Percentiles rank a stretch among this genome's conserved stretches.
These are phyloP conservation scores for Hypholoma fasciculare DNA, from an alignment of 768 basidiomycete species.

Conservation along the genomic window DNA sequence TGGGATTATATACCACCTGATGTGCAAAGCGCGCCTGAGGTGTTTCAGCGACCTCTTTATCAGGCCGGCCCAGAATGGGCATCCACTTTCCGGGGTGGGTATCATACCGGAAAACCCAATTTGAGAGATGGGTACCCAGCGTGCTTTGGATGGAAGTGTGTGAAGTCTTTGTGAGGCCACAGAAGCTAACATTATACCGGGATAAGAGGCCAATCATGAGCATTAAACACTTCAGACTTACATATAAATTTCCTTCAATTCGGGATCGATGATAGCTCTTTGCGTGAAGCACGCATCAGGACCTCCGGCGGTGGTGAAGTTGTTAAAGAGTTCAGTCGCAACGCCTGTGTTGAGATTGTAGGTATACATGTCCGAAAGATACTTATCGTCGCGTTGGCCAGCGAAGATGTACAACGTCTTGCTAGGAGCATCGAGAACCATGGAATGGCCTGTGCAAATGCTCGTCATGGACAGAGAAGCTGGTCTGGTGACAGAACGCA, in stretches of 20 bases:
- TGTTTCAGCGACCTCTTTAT: conserved; percentile 26
- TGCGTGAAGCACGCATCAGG: conserved; percentile 76
- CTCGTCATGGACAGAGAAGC: background rate
- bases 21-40: conserved; percentile 75
- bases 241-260: conserved; percentile 72
- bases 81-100: conserved; percentile 66
- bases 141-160: conserved; percentile 36
- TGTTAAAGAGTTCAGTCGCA: conserved; percentile 60
- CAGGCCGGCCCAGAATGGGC: conserved; percentile 46
- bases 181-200: conserved; percentile 43
- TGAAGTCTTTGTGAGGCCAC: conserved; percentile 52
- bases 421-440: conserved; percentile 67
- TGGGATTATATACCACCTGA: conserved; percentile 72
- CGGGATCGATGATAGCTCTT: conserved; percentile 66
- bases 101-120: conserved; percentile 71
- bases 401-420: conserved; percentile 72
- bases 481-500: conserved; percentile 22
- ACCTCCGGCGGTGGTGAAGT: conserved; percentile 62
- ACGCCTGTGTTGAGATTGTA: conserved; percentile 62
- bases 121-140: conserved; percentile 48
- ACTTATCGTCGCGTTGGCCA: conserved; percentile 67
- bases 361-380: conserved; percentile 75
- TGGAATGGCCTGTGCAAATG: conserved; percentile 64
- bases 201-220: no score
- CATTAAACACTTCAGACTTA: conserved; percentile 31